These are phyloP conservation scores for Ceratobasidium sp. DNA, from an alignment of 1,284 basidiomycete genomes.

Conservation along the genomic window DNA sequence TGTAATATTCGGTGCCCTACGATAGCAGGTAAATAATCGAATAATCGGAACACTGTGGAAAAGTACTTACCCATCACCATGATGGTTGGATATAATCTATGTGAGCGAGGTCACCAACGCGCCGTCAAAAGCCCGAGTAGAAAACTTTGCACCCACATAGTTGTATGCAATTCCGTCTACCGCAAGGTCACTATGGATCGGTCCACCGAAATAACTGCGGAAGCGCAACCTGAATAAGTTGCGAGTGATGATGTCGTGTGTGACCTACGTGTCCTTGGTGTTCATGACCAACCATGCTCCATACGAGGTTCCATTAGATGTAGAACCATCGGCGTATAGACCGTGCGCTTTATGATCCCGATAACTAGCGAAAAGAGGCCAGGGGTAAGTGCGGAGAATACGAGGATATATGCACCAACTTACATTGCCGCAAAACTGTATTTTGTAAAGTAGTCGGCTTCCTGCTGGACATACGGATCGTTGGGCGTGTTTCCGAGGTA, in stretches of 20 bases:
- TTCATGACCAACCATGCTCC: conserved; percentile 55
- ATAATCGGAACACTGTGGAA: not conserved
- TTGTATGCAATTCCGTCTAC: conserved; percentile 42
- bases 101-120: not conserved
- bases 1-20: conserved; percentile 33
- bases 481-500: conserved; percentile 48
- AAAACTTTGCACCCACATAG: conserved; percentile 6
- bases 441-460: conserved; percentile 54
- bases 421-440: conserved; percentile 52
- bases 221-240: not conserved
- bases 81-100: conserved; percentile 44
- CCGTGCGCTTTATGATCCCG: conserved; percentile 50
- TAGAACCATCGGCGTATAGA: conserved; percentile 53
- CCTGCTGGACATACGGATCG: conserved; percentile 51
- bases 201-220: conserved; percentile 16
- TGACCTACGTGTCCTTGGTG: conserved; percentile 52
- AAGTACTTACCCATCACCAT: conserved; percentile 28
- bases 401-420: conserved; percentile 49
- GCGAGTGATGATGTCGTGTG: not conserved
- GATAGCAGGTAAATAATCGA: not conserved
- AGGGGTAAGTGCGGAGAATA: conserved; percentile 45
- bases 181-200: conserved; percentile 35
- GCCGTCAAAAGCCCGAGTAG: not conserved
- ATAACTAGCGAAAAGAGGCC: conserved; percentile 5
- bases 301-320: conserved; percentile 50